Evolutionary conservation across 1,139 yeast genomes (phyloP), one percentile per base, ranked within the genome.

Genomic region (Yamadazyma kanchanaburiensis): DNA sequence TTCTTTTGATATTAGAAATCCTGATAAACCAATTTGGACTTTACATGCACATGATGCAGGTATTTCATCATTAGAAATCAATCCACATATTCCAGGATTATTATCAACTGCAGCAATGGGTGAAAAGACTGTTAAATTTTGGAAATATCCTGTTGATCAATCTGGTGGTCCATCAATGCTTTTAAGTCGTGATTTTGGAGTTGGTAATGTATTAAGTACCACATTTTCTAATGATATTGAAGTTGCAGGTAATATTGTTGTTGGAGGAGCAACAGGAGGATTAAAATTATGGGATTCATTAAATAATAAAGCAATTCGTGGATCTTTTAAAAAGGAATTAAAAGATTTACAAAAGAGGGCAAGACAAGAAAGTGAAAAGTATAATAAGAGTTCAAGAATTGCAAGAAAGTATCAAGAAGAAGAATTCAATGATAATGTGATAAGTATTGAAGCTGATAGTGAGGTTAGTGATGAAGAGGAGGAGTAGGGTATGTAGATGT

Each of bases 21-120:
- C 68, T 26, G 68, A 73, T 31, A 76, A 73, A 43, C 88, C 96
- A 15, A 51, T 91, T 22, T 91, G 99, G 99, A 86, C 95, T 5
- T 70, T 91, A 48, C 96, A 94, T 60, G 98, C 98, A 2, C 98
- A 91, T 55, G 97, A 91, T 59, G 77, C 94, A 4, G 96, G 95
- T 37, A 82, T 91, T 38, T 82, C 96, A 8, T 72, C 94, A 3
- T 72, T 94, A 46, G 83, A 81, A 46, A 72, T 81, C 26, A 88
- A 86, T 57, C 53, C 58, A 20, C 73, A 68, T 51, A 58, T 87
- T 28, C 81, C 82, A 16, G 94, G 94, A 12, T 65, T 85, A 70
- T 60, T 91, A 54, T 77, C 80, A 17, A 87, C 97, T 3, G 80
- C 94, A 34, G 95, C 96, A 8, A 82, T 83, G 88, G 86, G 89